Evolutionary conservation across 176 grass and related monocot genomes (phyloP).

Genomic region (Microstegium vimineum): DNA sequence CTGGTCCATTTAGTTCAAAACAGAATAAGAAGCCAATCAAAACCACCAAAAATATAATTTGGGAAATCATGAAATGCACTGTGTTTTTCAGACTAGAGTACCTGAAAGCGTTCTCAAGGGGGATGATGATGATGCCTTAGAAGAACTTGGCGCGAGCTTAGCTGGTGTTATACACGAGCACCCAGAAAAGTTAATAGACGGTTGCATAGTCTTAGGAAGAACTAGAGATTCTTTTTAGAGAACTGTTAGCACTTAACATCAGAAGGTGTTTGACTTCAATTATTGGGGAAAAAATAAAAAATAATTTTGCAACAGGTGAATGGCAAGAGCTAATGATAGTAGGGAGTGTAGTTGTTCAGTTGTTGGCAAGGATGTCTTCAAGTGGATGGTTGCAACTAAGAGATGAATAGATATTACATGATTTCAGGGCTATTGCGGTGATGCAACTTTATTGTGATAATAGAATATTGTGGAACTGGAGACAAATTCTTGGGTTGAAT

Average conservation of each 20-base stretch:
- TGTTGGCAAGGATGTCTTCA: neutral
- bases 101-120: constrained; percentile 56
- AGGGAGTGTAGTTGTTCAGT: neutral
- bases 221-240: neutral
- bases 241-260: constrained; percentile 4
- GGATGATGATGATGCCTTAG: constrained; percentile 44
- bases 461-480: neutral
- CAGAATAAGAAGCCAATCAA: neutral
- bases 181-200: constrained; percentile 15
- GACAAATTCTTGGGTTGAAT: neutral
- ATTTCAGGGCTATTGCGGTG: neutral
- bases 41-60: neutral
- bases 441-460: neutral
- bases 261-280: neutral
- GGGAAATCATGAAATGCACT: neutral
- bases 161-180: constrained; percentile 5
- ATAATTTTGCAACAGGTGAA: neutral
- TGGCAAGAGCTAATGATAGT: neutral
- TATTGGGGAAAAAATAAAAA: neutral
- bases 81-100: constrained; percentile 17
- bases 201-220: neutral
- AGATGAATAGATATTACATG: neutral
- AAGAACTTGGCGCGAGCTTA: constrained; percentile 42
- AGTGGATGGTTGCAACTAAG: neutral
- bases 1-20: constrained; percentile 38